Evolutionary conservation across 2,329 filamentous ascomycete genomes (phyloP).

Genomic region (Alternaria sp.): DNA sequence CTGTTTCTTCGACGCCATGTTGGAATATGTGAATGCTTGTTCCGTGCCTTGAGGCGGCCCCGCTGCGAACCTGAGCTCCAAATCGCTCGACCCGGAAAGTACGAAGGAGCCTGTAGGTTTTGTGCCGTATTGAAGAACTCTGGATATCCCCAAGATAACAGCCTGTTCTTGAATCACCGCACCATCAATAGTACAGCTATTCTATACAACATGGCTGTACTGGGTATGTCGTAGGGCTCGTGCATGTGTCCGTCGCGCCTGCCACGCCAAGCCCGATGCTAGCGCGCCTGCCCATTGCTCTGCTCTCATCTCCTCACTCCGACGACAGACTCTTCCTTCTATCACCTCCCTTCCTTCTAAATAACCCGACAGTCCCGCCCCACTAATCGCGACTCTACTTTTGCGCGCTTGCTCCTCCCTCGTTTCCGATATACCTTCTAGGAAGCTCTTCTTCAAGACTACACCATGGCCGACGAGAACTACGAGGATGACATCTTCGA

Average conservation of each 20-base stretch:
- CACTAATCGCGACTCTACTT: neutral
- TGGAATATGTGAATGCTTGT: conserved; percentile 8
- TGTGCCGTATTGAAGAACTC: neutral
- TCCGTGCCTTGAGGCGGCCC: conserved; percentile 13
- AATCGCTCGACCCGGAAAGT: conserved; percentile 9
- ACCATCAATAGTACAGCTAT: neutral
- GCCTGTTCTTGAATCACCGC: neutral
- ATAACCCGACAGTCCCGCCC: neutral
- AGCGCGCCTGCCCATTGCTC: conserved; percentile 19
- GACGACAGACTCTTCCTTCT: conserved; percentile 32
- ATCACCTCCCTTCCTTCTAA: conserved; percentile 3
- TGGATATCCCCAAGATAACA: neutral
- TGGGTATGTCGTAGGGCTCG: conserved; percentile 2
- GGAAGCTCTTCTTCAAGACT: neutral
- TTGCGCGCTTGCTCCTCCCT: neutral
- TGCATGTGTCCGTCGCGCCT: conserved; percentile 14
- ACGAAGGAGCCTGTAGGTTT: neutral
- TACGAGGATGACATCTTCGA: conserved; percentile 95
- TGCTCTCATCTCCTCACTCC: conserved; percentile 29
- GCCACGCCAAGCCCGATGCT: conserved; percentile 28
- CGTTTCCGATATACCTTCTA: neutral
- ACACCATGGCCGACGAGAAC: conserved; percentile 78
- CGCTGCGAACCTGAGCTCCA: conserved; percentile 24
- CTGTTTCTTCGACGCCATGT: conserved; percentile 57
- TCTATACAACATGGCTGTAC: neutral